A percentile compares a stretch with the other conserved stretches of the same genome.
These are phyloP conservation scores for Coemansia sp. DNA, from an alignment of 192 early-diverging fungal species.

Conservation along the genomic window DNA sequence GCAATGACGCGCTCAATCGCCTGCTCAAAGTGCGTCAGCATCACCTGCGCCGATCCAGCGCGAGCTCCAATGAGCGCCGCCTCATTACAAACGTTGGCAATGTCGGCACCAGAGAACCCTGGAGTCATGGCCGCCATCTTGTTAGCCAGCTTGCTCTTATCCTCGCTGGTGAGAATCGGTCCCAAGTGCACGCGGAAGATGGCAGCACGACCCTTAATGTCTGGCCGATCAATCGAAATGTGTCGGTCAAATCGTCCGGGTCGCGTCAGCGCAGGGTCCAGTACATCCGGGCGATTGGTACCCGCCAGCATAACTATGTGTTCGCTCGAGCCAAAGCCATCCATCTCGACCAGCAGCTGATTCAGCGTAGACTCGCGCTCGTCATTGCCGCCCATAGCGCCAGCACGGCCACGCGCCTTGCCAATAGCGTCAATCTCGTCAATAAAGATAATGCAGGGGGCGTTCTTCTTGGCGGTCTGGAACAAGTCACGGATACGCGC, in stretches of 20 bases:
- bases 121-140: constrained; percentile 96
- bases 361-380: constrained; percentile 98
- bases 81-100: constrained; percentile 99
- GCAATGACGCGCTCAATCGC: constrained; percentile 99
- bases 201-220: constrained; percentile 93
- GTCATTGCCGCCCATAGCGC: constrained; percentile 92
- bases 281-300: constrained; percentile 96
- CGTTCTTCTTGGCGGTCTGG: constrained; percentile 95
- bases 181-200: constrained; percentile 97
- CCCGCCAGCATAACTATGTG: constrained; percentile 94
- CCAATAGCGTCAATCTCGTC: constrained; percentile 99
- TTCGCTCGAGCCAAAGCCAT: constrained; percentile 78
- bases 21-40: constrained; percentile 91
- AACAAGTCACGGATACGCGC: constrained; percentile 94
- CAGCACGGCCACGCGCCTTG: constrained; percentile 90
- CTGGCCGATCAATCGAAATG: constrained; percentile 94
- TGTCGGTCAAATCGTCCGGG: constrained; percentile 99
- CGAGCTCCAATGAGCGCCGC: constrained; percentile 97
- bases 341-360: constrained; percentile 99
- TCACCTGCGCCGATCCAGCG: constrained; percentile 73
- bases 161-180: constrained; percentile 87
- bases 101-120: constrained; percentile 98
- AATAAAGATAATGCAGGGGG: constrained; percentile 99
- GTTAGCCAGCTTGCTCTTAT: constrained; percentile 76
- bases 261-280: constrained; percentile 94